These are phyloP conservation scores for Globisporangium nodosum DNA, from an alignment of 352 stramenopile species.

Conservation along the genomic window DNA sequence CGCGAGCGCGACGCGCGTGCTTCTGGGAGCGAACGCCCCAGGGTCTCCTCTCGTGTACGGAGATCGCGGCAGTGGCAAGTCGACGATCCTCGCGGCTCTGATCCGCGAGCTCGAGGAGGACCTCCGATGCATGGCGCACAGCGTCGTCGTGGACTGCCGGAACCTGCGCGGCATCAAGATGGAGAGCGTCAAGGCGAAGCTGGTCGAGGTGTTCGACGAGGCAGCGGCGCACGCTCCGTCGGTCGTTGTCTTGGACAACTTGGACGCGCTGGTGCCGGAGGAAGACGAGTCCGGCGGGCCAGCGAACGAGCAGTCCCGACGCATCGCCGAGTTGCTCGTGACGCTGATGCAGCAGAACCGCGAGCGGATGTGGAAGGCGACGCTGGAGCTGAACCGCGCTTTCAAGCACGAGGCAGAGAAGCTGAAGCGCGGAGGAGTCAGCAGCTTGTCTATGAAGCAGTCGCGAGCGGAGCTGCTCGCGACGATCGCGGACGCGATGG, in stretches of 20 bases:
- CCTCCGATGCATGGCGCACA: conserved; percentile 31
- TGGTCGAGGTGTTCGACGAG: conserved; percentile 55
- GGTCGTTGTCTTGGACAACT: conserved; percentile 75
- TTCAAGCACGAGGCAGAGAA: conserved; percentile 33
- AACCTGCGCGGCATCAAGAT: conserved; percentile 83
- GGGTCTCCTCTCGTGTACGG: conserved; percentile 67
- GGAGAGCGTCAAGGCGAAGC: conserved; percentile 66
- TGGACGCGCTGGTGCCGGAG: conserved; percentile 76
- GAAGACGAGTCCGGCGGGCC: conserved; percentile 67
- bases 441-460: conserved; percentile 6
- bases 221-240: conserved; percentile 41
- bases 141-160: conserved; percentile 55
- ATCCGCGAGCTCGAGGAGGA: conserved; percentile 28
- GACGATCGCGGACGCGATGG: conserved; percentile 47
- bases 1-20: conserved; percentile 41
- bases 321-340: conserved; percentile 75
- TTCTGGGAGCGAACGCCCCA: conserved; percentile 50
- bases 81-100: conserved; percentile 53
- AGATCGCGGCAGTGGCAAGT: conserved; percentile 75
- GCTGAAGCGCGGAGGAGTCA: conserved; percentile 15
- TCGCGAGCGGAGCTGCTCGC: conserved; percentile 34
- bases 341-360: conserved; percentile 45
- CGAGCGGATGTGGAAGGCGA: conserved; percentile 56
- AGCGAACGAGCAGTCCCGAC: conserved; percentile 81
- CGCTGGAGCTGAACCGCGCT: conserved; percentile 47